phyloP scores from a whole-genome alignment of 371 early-diverging fungal species.

The Mucor sp. region DNA sequence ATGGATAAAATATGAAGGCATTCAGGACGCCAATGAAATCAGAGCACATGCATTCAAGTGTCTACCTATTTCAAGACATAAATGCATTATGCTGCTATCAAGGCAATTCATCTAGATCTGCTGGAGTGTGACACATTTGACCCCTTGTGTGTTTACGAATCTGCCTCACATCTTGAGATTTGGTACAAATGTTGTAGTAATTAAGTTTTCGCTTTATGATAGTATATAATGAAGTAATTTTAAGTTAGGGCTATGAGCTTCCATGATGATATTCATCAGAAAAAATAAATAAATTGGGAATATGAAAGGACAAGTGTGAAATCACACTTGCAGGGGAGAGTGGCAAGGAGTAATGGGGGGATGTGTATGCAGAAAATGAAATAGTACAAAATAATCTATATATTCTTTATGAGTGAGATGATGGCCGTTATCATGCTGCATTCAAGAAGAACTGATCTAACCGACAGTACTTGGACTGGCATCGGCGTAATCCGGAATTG shows the following conservation, averaged over 20 bases:
- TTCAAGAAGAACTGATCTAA: slow-evolving; percentile 26
- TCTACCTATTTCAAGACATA: background rate
- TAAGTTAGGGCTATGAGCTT: background rate
- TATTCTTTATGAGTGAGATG: background rate
- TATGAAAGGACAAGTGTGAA: background rate
- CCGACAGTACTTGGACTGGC: slow-evolving; percentile 25
- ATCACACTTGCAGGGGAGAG: background rate
- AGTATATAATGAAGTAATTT: background rate
- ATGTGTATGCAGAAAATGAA: background rate
- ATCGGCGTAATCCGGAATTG: slow-evolving; percentile 28
- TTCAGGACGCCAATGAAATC: background rate
- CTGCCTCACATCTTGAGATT: background rate
- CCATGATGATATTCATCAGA: background rate
- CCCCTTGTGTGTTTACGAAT: background rate
- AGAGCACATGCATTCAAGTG: background rate
- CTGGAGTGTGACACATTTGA: background rate
- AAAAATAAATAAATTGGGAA: background rate
- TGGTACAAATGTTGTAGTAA: too few relatives aligned
- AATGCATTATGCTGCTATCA: background rate
- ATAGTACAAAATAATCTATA: background rate
- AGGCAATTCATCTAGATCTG: background rate
- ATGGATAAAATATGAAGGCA: background rate
- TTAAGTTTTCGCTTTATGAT: background rate
- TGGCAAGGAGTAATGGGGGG: background rate
- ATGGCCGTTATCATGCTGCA: background rate